Conservation (phyloP, 257 asterid genomes). For the Solanum lycopersicoides region DNA sequence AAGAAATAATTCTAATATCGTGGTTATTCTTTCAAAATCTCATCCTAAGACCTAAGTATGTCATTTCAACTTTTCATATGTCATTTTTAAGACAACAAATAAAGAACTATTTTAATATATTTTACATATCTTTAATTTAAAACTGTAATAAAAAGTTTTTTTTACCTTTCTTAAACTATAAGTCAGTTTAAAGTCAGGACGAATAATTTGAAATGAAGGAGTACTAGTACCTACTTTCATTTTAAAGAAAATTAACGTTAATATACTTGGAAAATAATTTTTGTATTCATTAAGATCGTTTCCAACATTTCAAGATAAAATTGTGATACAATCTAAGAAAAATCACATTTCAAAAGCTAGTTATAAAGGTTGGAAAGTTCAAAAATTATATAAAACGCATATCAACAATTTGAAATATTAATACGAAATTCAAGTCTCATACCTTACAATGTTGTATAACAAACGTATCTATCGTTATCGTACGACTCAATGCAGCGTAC, state of each 20-base stretch:
- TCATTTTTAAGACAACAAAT: too few species aligned
- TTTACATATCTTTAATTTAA: too few species aligned
- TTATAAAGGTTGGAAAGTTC: not conserved
- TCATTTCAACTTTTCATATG: too few species aligned
- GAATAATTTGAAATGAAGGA: too few species aligned
- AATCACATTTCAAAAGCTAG: not conserved
- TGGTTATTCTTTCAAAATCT: too few species aligned
- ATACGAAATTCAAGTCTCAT: not conserved
- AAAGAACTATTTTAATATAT: too few species aligned
- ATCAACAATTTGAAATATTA: not conserved
- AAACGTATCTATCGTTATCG: not conserved
- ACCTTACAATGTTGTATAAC: not conserved
- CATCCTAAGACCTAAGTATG: too few species aligned
- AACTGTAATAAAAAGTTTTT: rapidly evolving
- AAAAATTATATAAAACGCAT: not conserved
- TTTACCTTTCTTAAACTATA: too few species aligned
- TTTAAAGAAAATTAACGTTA: not conserved
- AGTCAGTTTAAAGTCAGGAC: not conserved
- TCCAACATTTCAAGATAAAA: not conserved
- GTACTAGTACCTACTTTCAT: not conserved
- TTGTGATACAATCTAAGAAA: not conserved
- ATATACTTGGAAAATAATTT: not conserved
- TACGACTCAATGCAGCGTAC: not conserved
- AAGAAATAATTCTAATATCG: too few species aligned
- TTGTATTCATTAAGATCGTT: not conserved